phyloP scores from a whole-genome alignment of 2,329 filamentous ascomycete species.

The Colletotrichum viniferum region DNA sequence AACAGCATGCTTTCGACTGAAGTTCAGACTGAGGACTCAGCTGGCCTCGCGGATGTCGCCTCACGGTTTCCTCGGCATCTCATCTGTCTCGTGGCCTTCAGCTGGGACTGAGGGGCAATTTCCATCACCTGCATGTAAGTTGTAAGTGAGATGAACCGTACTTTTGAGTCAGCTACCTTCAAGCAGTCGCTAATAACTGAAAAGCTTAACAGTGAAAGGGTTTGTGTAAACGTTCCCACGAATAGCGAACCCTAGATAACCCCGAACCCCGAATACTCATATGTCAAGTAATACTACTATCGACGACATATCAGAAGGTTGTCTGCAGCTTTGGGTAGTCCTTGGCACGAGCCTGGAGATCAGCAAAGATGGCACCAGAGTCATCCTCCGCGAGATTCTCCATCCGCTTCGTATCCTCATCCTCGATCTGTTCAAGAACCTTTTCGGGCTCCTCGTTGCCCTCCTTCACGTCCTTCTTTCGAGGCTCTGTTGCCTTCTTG shows the following conservation, averaged over 20 bases:
- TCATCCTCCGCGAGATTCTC: constrained; percentile 51
- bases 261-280: not conserved
- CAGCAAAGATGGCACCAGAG: constrained; percentile 49
- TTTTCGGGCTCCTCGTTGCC: constrained; percentile 69
- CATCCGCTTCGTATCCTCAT: constrained; percentile 75
- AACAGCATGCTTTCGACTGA: not conserved
- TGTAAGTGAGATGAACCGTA: not conserved
- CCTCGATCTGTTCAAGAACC: constrained; percentile 75
- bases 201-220: not conserved
- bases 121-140: not conserved
- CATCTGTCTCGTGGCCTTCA: not conserved
- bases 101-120: not conserved
- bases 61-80: not conserved
- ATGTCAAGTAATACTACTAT: not conserved
- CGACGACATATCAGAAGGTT: constrained; percentile 45
- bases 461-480: constrained; percentile 60
- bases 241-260: not conserved
- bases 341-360: constrained; percentile 53
- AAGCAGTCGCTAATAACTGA: not conserved
- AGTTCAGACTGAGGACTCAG: not conserved
- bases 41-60: not conserved
- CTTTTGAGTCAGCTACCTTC: not conserved
- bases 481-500: constrained; percentile 59
- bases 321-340: constrained; percentile 69
- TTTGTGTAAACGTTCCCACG: not conserved